Evolutionary conservation across 441 rosid species (phyloP), one percentile per base, ranked within the genome.

Genomic region (Raphanus hybrid): DNA sequence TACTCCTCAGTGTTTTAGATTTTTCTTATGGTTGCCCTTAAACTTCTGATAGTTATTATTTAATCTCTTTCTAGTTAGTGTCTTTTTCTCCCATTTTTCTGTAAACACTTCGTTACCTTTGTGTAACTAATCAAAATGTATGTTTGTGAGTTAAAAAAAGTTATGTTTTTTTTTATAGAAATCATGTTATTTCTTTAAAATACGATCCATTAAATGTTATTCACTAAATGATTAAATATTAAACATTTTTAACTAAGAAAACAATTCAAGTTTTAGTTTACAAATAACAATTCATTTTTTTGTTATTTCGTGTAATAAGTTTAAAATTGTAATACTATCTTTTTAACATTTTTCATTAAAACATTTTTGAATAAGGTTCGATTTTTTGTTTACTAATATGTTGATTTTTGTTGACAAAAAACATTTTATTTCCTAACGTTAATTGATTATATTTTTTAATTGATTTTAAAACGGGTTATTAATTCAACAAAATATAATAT

Each of bases 1-100:
- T 59, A 77, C 67, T 34, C 71, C 76, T 71, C 61, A 0, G 5
- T 60, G 23, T 62, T 69, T 52, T 54, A 16, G 3, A 3, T 2
- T 54, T 54, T 16, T 18, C 16, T 48, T 48, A 48, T n/a, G 7
- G 54, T 48, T 48, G 54, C 16, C 54, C 8, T n/a, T 48, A 4
- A 48, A 48, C 16, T 48, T 48, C 2, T 48, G 16, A n/a, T n/a
- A n/a, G 16, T 16, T 54, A 2, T 15, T 50, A 50, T 50, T 50
- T 14, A 4, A 12, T 11, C 52, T 11, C 52, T 11, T 45, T 45
- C 54, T 48, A 4, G 55, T 50, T 45, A n/a, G 2, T 50, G 10
- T 18, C 61, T 55, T 55, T 55, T 55, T 55, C 61, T 55, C 61
- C 12, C 27, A 2, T 2, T 54, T 16, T 54, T 18, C n/a, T 54